A percentile compares a stretch with the other conserved stretches of the same genome.
These are phyloP conservation scores for Rhododendron kiyosumense DNA, from an alignment of 148 eudicot genomes.

Conservation along the genomic window DNA sequence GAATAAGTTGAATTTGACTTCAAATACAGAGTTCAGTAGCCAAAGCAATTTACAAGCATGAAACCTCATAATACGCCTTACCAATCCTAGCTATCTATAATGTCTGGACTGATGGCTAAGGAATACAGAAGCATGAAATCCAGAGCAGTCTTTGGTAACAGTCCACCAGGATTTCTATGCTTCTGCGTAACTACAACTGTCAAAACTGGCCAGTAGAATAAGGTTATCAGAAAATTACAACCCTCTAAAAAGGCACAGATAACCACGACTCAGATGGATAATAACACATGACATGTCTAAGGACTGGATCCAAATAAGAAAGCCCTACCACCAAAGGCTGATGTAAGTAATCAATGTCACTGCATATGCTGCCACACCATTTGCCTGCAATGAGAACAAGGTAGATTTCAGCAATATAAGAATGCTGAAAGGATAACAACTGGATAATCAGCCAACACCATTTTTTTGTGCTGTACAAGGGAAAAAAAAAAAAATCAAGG, in stretches of 20 bases:
- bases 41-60: neutral
- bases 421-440: neutral
- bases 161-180: neutral
- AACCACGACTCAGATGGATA: neutral
- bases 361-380: conserved; percentile 75
- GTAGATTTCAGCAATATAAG: neutral
- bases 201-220: neutral
- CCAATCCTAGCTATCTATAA: neutral
- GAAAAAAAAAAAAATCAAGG: neutral
- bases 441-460: neutral
- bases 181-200: neutral
- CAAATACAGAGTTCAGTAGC: neutral
- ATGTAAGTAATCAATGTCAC: conserved; percentile 80
- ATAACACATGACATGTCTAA: neutral
- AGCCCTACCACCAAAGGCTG: conserved; percentile 85
- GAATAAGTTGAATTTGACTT: neutral
- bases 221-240: neutral
- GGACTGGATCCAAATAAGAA: neutral
- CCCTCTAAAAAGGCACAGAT: neutral
- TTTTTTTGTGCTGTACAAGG: neutral
- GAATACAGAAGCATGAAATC: neutral
- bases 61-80: neutral
- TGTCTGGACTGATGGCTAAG: neutral
- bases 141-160: neutral
- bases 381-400: conserved; percentile 53